Base-by-base conservation (phyloP, 495 filamentous ascomycete genomes). In the Acidomyces sp. region DNA sequence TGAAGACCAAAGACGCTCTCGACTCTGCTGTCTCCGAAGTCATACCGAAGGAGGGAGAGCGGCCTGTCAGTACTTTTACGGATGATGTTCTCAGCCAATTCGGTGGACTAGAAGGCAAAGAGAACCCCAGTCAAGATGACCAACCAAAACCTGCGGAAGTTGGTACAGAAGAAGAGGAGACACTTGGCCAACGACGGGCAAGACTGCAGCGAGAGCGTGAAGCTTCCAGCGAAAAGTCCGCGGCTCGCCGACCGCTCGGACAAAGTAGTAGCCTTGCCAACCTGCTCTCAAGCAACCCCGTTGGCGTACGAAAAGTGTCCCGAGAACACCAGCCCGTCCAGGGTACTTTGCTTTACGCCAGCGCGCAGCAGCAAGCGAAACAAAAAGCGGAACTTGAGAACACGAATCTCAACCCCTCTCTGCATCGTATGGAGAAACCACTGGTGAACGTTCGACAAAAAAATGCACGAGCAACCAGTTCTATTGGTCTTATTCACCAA, bases 111-210 rank as follows among this genome's bases (percentile, higher is more conserved):
- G 59, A 72, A 27, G 57, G 60, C 28, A 57, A 55, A 10, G 39
- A 49, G 16, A 43, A 49, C 26, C 44, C 50, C 9, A 20, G 45
- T 1, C 51, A 52, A 11, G 48, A 43, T 15, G 45, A 25, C 15
- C 33, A 43, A 9, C n/a, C n/a, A n/a, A 34, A 43, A 37, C 6
- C 33, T 3, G 45, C 41, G 13, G 45, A 48, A 11, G 43, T 37
- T 75, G 7, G 71, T 65, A 12, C 78, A 42, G 51, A 45, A 4
- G 80, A 78, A 42, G 83, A 93, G 46, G 88, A 97, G 56, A 93
- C 87, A 0, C 71, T 97, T 2, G 90, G 77, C 10, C 85, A 96
- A 55, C 77, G 88, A 6, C 77, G 85, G 3, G 74, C 68, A 43
- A 75, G 90, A 11, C 69, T 97, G 1, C 82, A 86, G 57, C 75